Evolutionary conservation across 768 basidiomycete species (phyloP).

Genomic region (Tulasnella calospora): DNA sequence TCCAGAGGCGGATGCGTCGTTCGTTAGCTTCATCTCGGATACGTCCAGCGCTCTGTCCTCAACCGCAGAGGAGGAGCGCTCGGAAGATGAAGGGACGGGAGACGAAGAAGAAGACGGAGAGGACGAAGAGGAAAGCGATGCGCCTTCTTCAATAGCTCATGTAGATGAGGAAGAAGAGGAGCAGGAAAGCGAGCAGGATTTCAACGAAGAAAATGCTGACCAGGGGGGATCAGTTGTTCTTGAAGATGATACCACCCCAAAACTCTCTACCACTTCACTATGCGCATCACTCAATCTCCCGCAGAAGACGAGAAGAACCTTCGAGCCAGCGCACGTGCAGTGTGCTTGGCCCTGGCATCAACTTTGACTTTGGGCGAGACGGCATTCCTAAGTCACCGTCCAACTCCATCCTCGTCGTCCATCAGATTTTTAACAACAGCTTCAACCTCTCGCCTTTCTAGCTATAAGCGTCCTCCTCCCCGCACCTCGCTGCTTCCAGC

Average conservation of each 20-base stretch:
- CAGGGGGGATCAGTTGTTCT: neutral
- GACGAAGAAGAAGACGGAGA: neutral
- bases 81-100: neutral
- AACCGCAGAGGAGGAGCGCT: neutral
- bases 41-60: conserved; percentile 13
- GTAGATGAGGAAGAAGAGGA: neutral
- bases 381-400: neutral
- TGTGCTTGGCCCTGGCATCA: conserved; percentile 5
- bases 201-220: neutral
- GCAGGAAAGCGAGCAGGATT: neutral
- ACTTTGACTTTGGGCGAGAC: conserved; percentile 16
- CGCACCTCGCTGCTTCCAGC: conserved; percentile 29
- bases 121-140: neutral
- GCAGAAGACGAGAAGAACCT: neutral
- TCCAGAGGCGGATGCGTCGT: neutral
- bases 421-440: too few relatives aligned
- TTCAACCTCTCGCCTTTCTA: neutral
- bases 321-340: neutral
- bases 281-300: neutral
- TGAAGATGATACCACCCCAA: neutral
- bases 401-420: neutral
- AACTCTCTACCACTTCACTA: neutral
- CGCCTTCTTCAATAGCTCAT: neutral
- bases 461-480: conserved; percentile 25
- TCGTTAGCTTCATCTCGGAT: neutral